Evolutionary conservation across 2,329 filamentous ascomycete species (phyloP).

Genomic region (Pyrenochaeta sp.): DNA sequence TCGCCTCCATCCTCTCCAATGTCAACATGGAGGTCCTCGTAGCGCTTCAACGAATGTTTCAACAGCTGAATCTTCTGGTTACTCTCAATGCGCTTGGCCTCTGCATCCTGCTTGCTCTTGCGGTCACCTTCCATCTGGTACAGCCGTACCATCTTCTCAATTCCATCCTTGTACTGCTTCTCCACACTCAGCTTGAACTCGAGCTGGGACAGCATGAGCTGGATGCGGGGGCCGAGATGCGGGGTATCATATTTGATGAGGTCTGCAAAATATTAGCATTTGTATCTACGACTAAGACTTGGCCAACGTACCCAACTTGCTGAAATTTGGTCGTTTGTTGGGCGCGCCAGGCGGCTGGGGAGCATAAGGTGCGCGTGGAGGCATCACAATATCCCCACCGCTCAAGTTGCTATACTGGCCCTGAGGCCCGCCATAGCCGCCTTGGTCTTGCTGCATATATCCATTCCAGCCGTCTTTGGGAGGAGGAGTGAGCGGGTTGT

Average conservation of each 20-base stretch:
- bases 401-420: constrained; percentile 66
- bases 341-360: constrained; percentile 73
- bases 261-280: constrained; percentile 64
- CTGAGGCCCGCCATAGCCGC: constrained; percentile 67
- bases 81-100: constrained; percentile 88
- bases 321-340: constrained; percentile 83
- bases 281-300: constrained; percentile 3
- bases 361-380: constrained; percentile 79
- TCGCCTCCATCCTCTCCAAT: constrained; percentile 82
- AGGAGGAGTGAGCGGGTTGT: constrained; percentile 64
- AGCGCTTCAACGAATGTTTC: constrained; percentile 94
- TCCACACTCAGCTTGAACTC: constrained; percentile 99
- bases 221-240: constrained; percentile 94
- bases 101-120: constrained; percentile 93
- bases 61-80: constrained; percentile 97
- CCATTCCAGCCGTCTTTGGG: constrained; percentile 72
- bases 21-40: constrained; percentile 96
- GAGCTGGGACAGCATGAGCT: constrained; percentile 98
- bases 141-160: constrained; percentile 98
- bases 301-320: constrained; percentile 80
- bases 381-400: constrained; percentile 77
- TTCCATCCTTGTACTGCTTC: constrained; percentile 97
- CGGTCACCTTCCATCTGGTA: constrained; percentile 98
- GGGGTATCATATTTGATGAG: constrained; percentile 98
- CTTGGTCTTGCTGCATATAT: constrained; percentile 63